Conservation (phyloP, 2,329 filamentous ascomycete genomes). For the Hirsutella minnesotensis region DNA sequence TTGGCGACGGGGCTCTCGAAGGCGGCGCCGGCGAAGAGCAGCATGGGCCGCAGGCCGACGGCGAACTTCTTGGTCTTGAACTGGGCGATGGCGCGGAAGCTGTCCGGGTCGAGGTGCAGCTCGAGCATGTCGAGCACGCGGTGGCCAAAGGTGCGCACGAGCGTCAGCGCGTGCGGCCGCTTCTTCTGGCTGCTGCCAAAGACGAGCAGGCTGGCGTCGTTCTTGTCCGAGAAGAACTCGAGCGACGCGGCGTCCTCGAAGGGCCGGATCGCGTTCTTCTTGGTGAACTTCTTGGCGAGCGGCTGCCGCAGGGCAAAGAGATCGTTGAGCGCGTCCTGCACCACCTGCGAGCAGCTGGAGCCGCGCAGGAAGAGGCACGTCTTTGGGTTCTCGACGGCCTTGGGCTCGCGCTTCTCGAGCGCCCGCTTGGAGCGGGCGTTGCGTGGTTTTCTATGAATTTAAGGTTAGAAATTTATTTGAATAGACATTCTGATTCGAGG, state of each 20-base stretch:
- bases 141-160: constrained; percentile 72
- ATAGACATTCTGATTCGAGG: no score
- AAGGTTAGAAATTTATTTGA: background rate
- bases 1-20: constrained; percentile 74
- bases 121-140: constrained; percentile 94
- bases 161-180: constrained; percentile 78
- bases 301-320: constrained; percentile 77
- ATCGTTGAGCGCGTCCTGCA: constrained; percentile 75
- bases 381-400: constrained; percentile 81
- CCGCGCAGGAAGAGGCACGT: constrained; percentile 81
- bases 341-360: constrained; percentile 69
- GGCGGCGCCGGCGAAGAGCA: constrained; percentile 79
- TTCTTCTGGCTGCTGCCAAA: constrained; percentile 88
- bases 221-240: constrained; percentile 94
- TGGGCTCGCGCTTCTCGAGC: constrained; percentile 85
- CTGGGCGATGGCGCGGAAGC: constrained; percentile 56
- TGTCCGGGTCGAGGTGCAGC: constrained; percentile 66
- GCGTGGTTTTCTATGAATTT: constrained; percentile 38
- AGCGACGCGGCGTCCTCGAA: constrained; percentile 83
- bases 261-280: constrained; percentile 92
- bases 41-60: constrained; percentile 76
- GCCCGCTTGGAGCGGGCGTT: constrained; percentile 87
- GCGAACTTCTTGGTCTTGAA: constrained; percentile 69
- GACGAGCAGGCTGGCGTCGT: constrained; percentile 76
- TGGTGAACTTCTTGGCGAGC: constrained; percentile 80